phyloP scores from a whole-genome alignment of 2,329 filamentous ascomycete species.

The Neonectria hederae region DNA sequence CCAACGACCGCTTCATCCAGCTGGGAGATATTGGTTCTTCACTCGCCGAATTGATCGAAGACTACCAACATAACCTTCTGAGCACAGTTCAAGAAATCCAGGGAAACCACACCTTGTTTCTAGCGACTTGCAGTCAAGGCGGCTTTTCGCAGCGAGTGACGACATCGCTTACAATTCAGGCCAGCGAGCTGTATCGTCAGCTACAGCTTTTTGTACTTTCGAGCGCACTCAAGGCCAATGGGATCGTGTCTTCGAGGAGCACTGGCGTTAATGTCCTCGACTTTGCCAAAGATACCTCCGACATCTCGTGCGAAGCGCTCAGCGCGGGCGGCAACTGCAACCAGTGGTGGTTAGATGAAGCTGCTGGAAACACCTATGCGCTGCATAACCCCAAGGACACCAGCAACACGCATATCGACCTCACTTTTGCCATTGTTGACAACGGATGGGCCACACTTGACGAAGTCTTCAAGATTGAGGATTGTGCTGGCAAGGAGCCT shows the following conservation, averaged over 20 bases:
- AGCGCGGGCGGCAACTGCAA: slow-evolving; percentile 28
- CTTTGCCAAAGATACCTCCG: slow-evolving; percentile 26
- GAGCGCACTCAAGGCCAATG: slow-evolving; percentile 34
- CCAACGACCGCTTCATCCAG: slow-evolving; percentile 39
- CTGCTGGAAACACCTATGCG: slow-evolving; percentile 36
- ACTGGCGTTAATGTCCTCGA: slow-evolving; percentile 34
- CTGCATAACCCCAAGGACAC: slow-evolving; percentile 39
- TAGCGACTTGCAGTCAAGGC: slow-evolving; percentile 31
- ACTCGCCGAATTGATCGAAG: slow-evolving; percentile 38
- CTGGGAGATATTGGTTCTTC: slow-evolving; percentile 38
- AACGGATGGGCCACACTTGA: slow-evolving; percentile 39
- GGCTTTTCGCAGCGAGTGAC: slow-evolving; percentile 40
- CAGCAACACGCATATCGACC: slow-evolving; percentile 35
- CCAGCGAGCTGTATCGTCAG: slow-evolving; percentile 33
- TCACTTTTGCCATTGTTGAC: slow-evolving; percentile 31
- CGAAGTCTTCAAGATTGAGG: slow-evolving; percentile 38
- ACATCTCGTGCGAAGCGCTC: slow-evolving; percentile 15
- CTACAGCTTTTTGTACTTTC: slow-evolving; percentile 38
- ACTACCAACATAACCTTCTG: slow-evolving; percentile 36
- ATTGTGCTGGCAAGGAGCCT: slow-evolving; percentile 35
- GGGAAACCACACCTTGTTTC: slow-evolving; percentile 33
- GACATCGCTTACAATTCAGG: slow-evolving; percentile 37
- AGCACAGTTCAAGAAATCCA: slow-evolving; percentile 31
- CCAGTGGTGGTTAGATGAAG: slow-evolving; percentile 36
- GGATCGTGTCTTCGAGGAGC: slow-evolving; percentile 34